phyloP scores from a whole-genome alignment of 805 yeast species.

The Myxozyma kluyveri region DNA sequence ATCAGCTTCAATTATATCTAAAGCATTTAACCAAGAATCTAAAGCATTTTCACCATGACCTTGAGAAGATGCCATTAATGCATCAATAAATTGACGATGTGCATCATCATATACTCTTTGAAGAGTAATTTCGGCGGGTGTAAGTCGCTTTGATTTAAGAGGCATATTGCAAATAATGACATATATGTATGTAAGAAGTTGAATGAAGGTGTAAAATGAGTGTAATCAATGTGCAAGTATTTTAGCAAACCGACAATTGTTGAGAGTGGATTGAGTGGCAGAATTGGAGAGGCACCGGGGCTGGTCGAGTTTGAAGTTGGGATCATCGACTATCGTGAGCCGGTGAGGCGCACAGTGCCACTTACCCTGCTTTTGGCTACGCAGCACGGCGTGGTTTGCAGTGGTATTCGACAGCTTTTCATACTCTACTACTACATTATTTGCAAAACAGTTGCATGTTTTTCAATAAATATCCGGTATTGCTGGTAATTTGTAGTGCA shows the following conservation, averaged over 20 bases:
- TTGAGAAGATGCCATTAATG: conserved; percentile 41
- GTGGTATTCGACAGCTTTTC: too few species aligned
- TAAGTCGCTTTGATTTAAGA: conserved; percentile 21
- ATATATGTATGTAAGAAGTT: not conserved
- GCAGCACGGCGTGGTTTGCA: too few species aligned
- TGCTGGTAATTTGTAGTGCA: too few species aligned
- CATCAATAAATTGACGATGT: conserved; percentile 42
- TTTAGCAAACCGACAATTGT: not conserved
- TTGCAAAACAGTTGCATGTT: too few species aligned
- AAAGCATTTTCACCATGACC: conserved; percentile 39
- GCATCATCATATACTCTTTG: conserved; percentile 44
- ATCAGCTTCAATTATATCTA: conserved; percentile 37
- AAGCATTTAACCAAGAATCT: conserved; percentile 40
- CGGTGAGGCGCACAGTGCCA: too few species aligned
- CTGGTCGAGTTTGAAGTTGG: not conserved
- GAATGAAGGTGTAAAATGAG: not conserved
- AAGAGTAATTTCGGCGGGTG: conserved; percentile 30
- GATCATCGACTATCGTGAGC: not conserved
- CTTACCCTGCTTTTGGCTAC: too few species aligned
- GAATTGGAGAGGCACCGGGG: not conserved
- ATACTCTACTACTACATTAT: too few species aligned
- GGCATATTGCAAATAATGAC: conserved; percentile 4
- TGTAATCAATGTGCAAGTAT: not conserved
- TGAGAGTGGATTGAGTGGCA: not conserved
- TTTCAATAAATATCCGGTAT: too few species aligned